These are phyloP conservation scores for Backusella psychrophila DNA, from an alignment of 192 early-diverging fungal species.

Conservation along the genomic window DNA sequence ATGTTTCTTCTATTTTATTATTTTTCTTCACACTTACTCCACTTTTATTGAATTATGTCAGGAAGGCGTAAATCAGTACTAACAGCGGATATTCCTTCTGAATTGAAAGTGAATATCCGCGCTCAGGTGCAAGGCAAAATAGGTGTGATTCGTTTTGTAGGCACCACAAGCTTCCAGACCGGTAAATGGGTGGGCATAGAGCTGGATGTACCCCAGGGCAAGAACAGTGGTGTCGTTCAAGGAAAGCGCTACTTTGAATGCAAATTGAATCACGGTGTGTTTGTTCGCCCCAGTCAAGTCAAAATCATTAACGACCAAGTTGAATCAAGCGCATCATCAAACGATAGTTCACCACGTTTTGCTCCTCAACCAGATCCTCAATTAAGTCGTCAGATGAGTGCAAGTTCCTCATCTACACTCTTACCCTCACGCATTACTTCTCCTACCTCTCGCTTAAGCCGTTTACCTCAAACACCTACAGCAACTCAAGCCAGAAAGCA, in stretches of 20 bases:
- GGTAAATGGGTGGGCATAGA: constrained; percentile 93
- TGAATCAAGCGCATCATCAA: neutral
- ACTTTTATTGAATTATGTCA: neutral
- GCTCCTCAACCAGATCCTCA: constrained; percentile 26
- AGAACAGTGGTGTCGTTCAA: constrained; percentile 75
- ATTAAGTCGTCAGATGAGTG: constrained; percentile 1
- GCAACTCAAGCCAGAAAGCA: constrained; percentile 7
- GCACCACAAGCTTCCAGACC: constrained; percentile 75
- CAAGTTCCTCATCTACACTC: constrained; percentile 23
- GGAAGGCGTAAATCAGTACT: neutral
- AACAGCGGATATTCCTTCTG: constrained; percentile 11
- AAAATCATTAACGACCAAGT: constrained; percentile 9
- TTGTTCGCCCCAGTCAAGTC: constrained; percentile 69
- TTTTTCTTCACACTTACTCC: neutral
- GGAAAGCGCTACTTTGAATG: constrained; percentile 81
- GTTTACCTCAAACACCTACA: neutral
- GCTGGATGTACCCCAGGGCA: constrained; percentile 67
- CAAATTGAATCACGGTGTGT: constrained; percentile 65
- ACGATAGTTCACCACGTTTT: constrained; percentile 19
- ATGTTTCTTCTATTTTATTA: neutral
- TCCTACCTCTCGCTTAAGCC: constrained; percentile 18
- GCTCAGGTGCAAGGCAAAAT: constrained; percentile 52
- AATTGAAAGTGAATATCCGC: constrained; percentile 33
- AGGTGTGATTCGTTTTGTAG: constrained; percentile 79
- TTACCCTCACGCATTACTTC: constrained; percentile 22